Conservation (phyloP, 257 asterid species). For the Solanum gracilifrons region DNA sequence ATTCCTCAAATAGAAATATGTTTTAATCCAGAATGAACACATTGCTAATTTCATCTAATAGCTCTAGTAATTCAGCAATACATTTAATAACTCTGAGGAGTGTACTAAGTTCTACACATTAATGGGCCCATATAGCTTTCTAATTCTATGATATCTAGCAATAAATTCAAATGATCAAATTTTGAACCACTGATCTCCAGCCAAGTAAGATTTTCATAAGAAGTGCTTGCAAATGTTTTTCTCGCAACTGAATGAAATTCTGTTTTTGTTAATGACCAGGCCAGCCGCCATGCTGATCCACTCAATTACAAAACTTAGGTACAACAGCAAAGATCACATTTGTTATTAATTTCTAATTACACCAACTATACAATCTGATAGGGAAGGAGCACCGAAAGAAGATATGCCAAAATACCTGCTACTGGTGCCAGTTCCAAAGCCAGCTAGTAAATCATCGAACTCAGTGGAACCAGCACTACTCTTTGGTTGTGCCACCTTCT, state of each 20-base stretch:
- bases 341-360: not conserved
- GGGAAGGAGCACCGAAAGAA: not conserved
- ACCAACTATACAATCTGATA: not conserved
- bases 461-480: not conserved
- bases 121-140: not conserved
- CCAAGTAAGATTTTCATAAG: not conserved
- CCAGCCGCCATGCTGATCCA: not conserved
- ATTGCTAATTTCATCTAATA: not conserved
- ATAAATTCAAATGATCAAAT: not conserved
- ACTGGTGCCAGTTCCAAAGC: slow-evolving; percentile 49
- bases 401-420: slow-evolving; percentile 39
- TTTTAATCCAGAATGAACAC: not conserved
- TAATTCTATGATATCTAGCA: not conserved
- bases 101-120: not conserved
- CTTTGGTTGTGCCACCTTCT: slow-evolving; percentile 1
- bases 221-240: not conserved
- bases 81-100: not conserved
- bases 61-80: not conserved
- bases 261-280: not conserved
- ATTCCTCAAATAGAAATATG: not conserved
- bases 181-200: not conserved
- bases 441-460: slow-evolving; percentile 48
- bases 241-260: not conserved
- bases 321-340: not conserved
- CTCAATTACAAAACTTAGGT: not conserved